Evolutionary conservation across 1,284 basidiomycete species (phyloP), one percentile per base, ranked within the genome.

Genomic region (Boletus mariae): DNA sequence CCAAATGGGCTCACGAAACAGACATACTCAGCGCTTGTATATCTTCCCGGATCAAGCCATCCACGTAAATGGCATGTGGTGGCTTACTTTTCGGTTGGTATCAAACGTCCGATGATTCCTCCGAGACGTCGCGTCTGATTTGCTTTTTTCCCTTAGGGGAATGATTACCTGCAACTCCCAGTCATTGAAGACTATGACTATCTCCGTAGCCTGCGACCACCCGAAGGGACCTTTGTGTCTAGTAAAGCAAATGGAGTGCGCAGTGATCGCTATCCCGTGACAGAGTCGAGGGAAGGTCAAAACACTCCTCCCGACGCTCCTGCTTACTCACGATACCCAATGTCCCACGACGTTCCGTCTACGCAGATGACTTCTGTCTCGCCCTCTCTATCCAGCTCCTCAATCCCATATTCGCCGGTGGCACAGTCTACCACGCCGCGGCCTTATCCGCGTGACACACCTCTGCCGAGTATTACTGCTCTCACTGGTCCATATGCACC

Each of bases 41-140:
- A 82, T 61, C 71, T 82, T 54, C 80, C 79, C 49, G 82, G 80
- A 51, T 73, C 76, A 44, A 73, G 69, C 52, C 75, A 78, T 51
- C 78, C 78, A 44, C 77, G 80, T 38, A 89, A 87, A 74, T 89
- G 86, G 86, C 86, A 89, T 68, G 77, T 89, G 43, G 87, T 89
- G 51, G 85, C 87, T 47, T 89, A 89, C 73, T 89, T 89, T 68
- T 80, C 81, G 70, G 85, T 89, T 69, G 60, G 75, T 62, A n/a
- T 53, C 47, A 29, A 47, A 53, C 47, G 23, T 55, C 15, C 35
- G 40, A 58, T 54, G 55, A 51, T 10, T 13, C 38, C 13, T 34
- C 59, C 38, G 49, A 37, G 42, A 52, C 23, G 41, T 38, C 17
- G n/a, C 35, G 37, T 52, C 60, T 66, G 35, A 63, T 44, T 40